A percentile compares a stretch with the other conserved stretches of the same genome.
phyloP scores from a whole-genome alignment of 208 protist genomes.

The Trypanosoma rangeli region DNA sequence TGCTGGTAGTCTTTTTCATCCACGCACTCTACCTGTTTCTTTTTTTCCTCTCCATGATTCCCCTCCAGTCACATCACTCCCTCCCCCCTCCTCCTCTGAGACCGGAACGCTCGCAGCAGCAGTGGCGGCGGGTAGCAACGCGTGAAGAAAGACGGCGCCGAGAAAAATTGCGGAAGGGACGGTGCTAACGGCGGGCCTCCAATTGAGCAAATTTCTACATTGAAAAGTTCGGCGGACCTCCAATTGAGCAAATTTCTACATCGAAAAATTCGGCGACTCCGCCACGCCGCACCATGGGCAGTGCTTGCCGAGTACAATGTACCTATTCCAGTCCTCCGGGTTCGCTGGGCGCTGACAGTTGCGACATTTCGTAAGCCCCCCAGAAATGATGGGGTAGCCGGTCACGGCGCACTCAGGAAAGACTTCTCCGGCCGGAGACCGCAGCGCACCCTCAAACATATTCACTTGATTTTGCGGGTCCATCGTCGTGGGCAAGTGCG shows the following conservation, averaged over 20 bases:
- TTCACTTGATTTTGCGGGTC: constrained; percentile 62
- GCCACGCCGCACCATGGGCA: constrained; percentile 89
- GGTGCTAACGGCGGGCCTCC: constrained; percentile 1
- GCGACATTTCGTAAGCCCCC: constrained; percentile 61
- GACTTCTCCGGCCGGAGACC: constrained; percentile 61
- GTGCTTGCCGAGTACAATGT: constrained; percentile 68
- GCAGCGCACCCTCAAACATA: constrained; percentile 86
- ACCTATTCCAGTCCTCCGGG: constrained; percentile 92
- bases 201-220: constrained; percentile 19
- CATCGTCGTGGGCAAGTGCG: constrained; percentile 52
- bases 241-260: constrained; percentile 18
- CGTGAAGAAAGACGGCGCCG: no score
- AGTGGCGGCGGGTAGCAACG: no score
- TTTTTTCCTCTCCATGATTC: constrained; percentile 15
- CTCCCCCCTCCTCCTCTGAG: background rate
- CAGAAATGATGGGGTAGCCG: constrained; percentile 84
- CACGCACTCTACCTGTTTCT: background rate
- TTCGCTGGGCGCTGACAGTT: constrained; percentile 80
- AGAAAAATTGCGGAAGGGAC: no score
- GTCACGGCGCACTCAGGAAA: constrained; percentile 90
- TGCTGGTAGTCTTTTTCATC: background rate
- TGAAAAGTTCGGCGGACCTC: constrained; percentile 57
- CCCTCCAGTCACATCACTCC: background rate
- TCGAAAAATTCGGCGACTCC: constrained; percentile 67
- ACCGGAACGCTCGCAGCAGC: no score